These are phyloP conservation scores for Plantago coronopus DNA, from an alignment of 305 asterid genomes.

Conservation along the genomic window DNA sequence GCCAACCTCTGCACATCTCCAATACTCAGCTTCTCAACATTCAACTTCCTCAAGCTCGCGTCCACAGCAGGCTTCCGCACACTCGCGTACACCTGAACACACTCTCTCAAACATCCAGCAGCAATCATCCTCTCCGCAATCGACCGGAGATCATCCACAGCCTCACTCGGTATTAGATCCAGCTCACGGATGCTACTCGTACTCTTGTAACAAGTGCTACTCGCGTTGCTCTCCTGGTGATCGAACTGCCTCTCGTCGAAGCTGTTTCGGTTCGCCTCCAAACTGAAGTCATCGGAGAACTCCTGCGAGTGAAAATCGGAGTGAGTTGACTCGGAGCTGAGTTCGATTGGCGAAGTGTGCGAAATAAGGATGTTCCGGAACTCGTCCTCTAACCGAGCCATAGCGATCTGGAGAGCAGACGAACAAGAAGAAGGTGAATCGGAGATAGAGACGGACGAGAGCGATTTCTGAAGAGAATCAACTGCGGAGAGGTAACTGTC, in stretches of 20 bases:
- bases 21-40: slow-evolving; percentile 57
- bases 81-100: slow-evolving; percentile 66
- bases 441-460: slow-evolving; percentile 27
- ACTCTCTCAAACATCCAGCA: slow-evolving; percentile 52
- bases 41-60: slow-evolving; percentile 41
- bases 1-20: slow-evolving; percentile 68
- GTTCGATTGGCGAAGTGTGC: slow-evolving; percentile 50
- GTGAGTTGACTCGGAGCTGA: slow-evolving; percentile 43
- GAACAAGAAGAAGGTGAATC: slow-evolving; percentile 29
- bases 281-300: not conserved
- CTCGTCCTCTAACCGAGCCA: slow-evolving; percentile 93
- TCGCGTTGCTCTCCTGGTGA: slow-evolving; percentile 53
- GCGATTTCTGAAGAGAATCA: slow-evolving; percentile 58
- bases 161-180: slow-evolving; percentile 60
- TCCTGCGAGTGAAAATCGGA: slow-evolving; percentile 22
- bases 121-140: slow-evolving; percentile 69
- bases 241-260: slow-evolving; percentile 41
- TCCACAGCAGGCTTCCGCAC: slow-evolving; percentile 60
- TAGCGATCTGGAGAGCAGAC: slow-evolving; percentile 75
- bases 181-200: slow-evolving; percentile 54
- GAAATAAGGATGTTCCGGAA: slow-evolving; percentile 68
- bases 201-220: slow-evolving; percentile 52
- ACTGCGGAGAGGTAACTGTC: slow-evolving; percentile 73
- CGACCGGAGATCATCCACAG: slow-evolving; percentile 53
- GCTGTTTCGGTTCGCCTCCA: slow-evolving; percentile 1